phyloP scores from a whole-genome alignment of 306 rosid species.

The Purshia tridentata region DNA sequence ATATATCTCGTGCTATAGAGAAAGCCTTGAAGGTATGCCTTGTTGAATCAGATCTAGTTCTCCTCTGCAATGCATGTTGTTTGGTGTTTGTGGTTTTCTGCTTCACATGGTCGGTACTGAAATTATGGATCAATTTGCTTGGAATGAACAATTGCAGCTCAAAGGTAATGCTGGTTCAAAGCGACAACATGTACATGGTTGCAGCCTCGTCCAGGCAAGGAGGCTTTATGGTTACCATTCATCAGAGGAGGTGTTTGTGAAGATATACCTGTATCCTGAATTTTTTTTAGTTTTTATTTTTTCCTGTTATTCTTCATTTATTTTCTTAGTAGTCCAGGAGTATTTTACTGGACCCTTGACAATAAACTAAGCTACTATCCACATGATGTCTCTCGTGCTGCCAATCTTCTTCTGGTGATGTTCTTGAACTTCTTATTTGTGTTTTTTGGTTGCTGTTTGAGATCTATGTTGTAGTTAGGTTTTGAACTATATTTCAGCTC shows the following conservation, averaged over 20 bases:
- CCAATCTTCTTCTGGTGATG: conserved; percentile 81
- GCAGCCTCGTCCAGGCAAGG: conserved; percentile 83
- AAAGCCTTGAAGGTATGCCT: conserved; percentile 79
- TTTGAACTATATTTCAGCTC: background rate
- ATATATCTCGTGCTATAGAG: conserved; percentile 66
- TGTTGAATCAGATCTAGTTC: conserved; percentile 22
- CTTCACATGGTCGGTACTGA: conserved; percentile 4
- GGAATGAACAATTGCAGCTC: conserved; percentile 46
- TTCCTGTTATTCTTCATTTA: conserved; percentile 7
- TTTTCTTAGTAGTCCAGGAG: conserved; percentile 13
- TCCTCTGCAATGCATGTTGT: conserved; percentile 7
- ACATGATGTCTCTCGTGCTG: conserved; percentile 86
- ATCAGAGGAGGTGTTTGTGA: conserved; percentile 76
- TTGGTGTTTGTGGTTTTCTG: conserved; percentile 11
- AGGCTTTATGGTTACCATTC: conserved; percentile 86
- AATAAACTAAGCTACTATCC: conserved; percentile 70
- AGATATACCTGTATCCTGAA: conserved; percentile 89
- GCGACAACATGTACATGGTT: conserved; percentile 80
- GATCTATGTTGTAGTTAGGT: background rate
- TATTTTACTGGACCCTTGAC: conserved; percentile 56
- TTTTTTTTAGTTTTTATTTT: conserved; percentile 19
- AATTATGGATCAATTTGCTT: background rate
- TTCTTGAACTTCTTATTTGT: conserved; percentile 22
- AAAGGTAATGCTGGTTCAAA: conserved; percentile 62
- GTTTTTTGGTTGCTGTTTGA: conserved; percentile 13